Conservation (phyloP, 192 early-diverging fungal genomes). For the Linnemannia schmuckeri region DNA sequence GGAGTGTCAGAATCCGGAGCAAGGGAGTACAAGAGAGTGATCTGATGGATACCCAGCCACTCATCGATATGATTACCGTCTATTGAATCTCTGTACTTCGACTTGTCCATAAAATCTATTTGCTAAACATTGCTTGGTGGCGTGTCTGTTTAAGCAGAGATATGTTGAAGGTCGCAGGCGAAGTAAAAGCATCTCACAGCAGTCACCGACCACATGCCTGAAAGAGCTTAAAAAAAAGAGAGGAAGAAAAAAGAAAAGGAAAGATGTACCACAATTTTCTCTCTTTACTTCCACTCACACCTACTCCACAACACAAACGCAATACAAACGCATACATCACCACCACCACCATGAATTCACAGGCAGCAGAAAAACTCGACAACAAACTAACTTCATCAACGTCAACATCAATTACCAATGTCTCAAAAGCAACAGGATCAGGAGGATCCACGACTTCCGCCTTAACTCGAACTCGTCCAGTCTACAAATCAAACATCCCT, state of each 20-base stretch:
- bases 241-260: no score
- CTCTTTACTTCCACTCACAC: not conserved
- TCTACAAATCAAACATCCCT: conserved; percentile 49
- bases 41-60: not conserved
- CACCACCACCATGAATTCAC: not conserved
- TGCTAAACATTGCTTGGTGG: not conserved
- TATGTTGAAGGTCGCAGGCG: no score
- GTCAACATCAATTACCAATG: not conserved
- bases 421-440: not conserved
- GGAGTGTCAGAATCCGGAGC: not conserved
- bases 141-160: not conserved
- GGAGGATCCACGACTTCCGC: not conserved
- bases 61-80: not conserved
- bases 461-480: conserved; percentile 3
- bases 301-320: not conserved
- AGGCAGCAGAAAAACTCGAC: not conserved
- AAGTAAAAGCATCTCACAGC: no score
- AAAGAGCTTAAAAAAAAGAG: no score
- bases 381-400: not conserved
- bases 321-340: not conserved
- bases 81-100: not conserved
- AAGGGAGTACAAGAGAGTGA: not conserved
- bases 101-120: not conserved
- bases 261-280: no score
- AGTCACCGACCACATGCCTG: no score